These are phyloP conservation scores for Trametes sanguinea DNA, from an alignment of 768 basidiomycete species.

Conservation along the genomic window DNA sequence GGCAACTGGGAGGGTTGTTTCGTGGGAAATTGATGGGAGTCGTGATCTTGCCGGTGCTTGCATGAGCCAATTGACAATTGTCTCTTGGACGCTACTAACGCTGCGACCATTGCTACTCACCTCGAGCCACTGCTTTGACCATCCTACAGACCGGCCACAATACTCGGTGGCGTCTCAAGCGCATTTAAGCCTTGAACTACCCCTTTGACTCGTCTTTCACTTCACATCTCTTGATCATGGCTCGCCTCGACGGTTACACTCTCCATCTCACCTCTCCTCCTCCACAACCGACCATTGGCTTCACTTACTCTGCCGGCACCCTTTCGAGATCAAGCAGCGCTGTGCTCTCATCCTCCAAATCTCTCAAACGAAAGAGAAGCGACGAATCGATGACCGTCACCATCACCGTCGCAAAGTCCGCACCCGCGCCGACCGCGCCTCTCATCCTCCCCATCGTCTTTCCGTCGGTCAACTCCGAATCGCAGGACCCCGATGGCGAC, in stretches of 20 bases:
- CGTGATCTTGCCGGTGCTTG: too few species aligned
- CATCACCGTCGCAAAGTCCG: constrained; percentile 3
- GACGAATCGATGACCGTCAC: constrained; percentile 13
- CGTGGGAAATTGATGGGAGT: too few species aligned
- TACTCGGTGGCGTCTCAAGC: too few species aligned
- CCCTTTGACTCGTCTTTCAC: too few species aligned
- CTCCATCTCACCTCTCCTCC: constrained; percentile 8
- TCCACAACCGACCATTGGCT: constrained; percentile 8
- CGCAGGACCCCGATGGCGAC: background rate
- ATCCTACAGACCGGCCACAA: too few species aligned
- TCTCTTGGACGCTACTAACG: too few species aligned
- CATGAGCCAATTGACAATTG: too few species aligned
- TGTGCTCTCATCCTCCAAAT: background rate
- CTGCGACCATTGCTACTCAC: too few species aligned
- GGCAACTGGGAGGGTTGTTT: too few species aligned
- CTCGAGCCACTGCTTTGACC: too few species aligned
- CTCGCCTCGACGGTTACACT: constrained; percentile 9
- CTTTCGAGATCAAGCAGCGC: constrained; percentile 10
- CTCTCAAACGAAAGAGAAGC: constrained; percentile 19
- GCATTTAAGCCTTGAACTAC: too few species aligned
- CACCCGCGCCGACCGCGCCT: background rate
- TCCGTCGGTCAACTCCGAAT: constrained; percentile 2
- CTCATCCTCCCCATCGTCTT: constrained; percentile 15
- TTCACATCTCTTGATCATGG: background rate
- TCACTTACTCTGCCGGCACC: constrained; percentile 6